A percentile compares a stretch with the other conserved stretches of the same genome.
These are phyloP conservation scores for Volvox carteri DNA, from an alignment of 163 green algal species.

Conservation along the genomic window DNA sequence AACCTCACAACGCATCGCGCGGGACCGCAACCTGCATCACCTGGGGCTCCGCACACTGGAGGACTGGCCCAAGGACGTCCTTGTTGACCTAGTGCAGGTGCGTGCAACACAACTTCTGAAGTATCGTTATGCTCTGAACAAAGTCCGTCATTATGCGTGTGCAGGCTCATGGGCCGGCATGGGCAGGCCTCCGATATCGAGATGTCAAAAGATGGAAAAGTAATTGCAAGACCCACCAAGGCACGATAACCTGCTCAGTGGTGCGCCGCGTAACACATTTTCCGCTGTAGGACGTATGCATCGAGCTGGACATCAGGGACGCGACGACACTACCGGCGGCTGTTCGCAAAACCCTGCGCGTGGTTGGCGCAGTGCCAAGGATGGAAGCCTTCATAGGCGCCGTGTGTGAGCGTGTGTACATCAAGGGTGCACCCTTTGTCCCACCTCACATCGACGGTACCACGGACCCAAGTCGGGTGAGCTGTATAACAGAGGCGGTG, in stretches of 20 bases:
- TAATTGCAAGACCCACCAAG: too few species aligned
- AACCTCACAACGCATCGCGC: slow-evolving; percentile 61
- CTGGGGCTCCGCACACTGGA: slow-evolving; percentile 76
- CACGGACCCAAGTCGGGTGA: slow-evolving; percentile 42
- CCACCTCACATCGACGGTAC: slow-evolving; percentile 52
- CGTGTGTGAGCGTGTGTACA: slow-evolving; percentile 55
- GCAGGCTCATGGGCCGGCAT: too few species aligned
- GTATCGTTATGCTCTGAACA: too few species aligned
- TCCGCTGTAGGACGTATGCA: slow-evolving; percentile 80
- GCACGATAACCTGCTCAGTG: too few species aligned
- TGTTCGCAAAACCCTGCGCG: slow-evolving; percentile 68
- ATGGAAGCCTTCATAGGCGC: slow-evolving; percentile 79
- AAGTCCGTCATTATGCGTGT: too few species aligned
- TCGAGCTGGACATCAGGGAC: slow-evolving; percentile 79
- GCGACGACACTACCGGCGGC: slow-evolving; percentile 69
- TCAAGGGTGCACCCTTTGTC: slow-evolving; percentile 42
- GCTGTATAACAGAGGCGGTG: too few species aligned
- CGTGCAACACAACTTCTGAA: background rate
- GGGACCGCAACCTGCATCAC: slow-evolving; percentile 77
- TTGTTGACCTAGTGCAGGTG: slow-evolving; percentile 80
- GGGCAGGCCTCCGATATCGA: too few species aligned
- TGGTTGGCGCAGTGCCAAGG: slow-evolving; percentile 69
- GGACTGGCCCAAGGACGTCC: slow-evolving; percentile 71
- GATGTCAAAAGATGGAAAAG: too few species aligned
- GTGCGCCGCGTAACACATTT: too few species aligned